phyloP scores from a whole-genome alignment of 306 rosid genomes.

The Hippophae gyantsensis region DNA sequence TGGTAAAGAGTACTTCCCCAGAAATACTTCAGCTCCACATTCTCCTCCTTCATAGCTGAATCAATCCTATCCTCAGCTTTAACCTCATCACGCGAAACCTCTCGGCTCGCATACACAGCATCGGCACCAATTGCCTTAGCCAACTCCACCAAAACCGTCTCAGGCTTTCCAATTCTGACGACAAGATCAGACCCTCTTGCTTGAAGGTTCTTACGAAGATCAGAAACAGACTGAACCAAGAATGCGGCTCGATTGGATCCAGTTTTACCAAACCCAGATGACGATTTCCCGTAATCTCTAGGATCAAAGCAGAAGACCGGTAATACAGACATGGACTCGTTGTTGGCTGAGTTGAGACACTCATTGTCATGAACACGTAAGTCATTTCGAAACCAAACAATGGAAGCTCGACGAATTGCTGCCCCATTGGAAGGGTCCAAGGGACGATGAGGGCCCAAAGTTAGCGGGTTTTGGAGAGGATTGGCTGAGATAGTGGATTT shows the following conservation, averaged over 20 bases:
- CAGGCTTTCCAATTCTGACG: slow-evolving; percentile 79
- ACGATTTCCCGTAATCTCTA: slow-evolving; percentile 69
- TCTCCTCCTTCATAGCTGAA: slow-evolving; percentile 70
- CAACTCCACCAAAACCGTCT: slow-evolving; percentile 57
- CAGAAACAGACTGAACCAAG: slow-evolving; percentile 65
- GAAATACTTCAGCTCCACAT: slow-evolving; percentile 72
- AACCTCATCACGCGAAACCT: slow-evolving; percentile 84
- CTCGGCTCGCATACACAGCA: slow-evolving; percentile 60
- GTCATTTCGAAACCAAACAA: slow-evolving; percentile 92
- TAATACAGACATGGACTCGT: slow-evolving; percentile 66
- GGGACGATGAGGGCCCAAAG: slow-evolving; percentile 67
- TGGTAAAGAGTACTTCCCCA: slow-evolving; percentile 96
- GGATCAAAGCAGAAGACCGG: slow-evolving; percentile 97
- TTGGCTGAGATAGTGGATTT: slow-evolving; percentile 63
- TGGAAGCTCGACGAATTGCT: slow-evolving; percentile 68
- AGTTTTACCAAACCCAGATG: slow-evolving; percentile 80
- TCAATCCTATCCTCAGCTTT: slow-evolving; percentile 70
- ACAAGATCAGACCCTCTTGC: slow-evolving; percentile 83
- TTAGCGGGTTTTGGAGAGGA: slow-evolving; percentile 63
- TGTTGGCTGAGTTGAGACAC: slow-evolving; percentile 58
- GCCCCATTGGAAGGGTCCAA: slow-evolving; percentile 72
- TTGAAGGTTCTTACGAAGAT: slow-evolving; percentile 62
- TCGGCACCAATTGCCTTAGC: slow-evolving; percentile 87
- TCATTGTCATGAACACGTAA: slow-evolving; percentile 83
- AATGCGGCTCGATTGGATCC: slow-evolving; percentile 77